Percentiles rank a stretch among this genome's conserved stretches.
Evolutionary conservation across 306 rosid genomes (phyloP).

Genomic region (Cicer pinnatifidum): DNA sequence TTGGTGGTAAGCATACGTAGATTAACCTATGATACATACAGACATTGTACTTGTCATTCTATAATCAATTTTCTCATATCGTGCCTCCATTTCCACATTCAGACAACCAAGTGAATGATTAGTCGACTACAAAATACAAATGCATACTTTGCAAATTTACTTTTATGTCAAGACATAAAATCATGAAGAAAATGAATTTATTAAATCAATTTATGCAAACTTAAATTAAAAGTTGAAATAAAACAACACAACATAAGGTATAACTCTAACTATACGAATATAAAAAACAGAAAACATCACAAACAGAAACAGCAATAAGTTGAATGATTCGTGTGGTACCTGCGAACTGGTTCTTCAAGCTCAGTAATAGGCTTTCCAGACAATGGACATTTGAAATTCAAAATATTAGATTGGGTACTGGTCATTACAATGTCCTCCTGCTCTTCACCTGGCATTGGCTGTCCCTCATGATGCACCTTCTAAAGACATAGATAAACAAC

Average conservation of each 20-base stretch:
- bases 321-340: constrained; percentile 54
- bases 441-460: constrained; percentile 95
- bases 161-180: constrained; percentile 19
- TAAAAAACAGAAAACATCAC: constrained; percentile 8
- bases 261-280: constrained; percentile 15
- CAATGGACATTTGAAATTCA: constrained; percentile 76
- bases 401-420: constrained; percentile 68
- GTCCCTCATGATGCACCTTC: constrained; percentile 91
- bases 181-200: constrained; percentile 16
- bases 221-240: neutral
- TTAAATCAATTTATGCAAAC: constrained; percentile 21
- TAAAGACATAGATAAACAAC: constrained; percentile 53
- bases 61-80: constrained; percentile 5
- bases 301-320: constrained; percentile 26
- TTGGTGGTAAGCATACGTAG: neutral
- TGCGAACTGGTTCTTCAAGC: constrained; percentile 81
- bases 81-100: constrained; percentile 16
- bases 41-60: neutral
- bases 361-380: constrained; percentile 80
- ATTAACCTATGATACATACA: neutral
- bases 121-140: neutral
- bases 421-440: constrained; percentile 93
- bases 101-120: constrained; percentile 1
- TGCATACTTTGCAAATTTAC: constrained; percentile 27
- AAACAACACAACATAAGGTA: neutral